Evolutionary conservation across 1,284 basidiomycete genomes (phyloP).

Genomic region (Vanrija humicola): DNA sequence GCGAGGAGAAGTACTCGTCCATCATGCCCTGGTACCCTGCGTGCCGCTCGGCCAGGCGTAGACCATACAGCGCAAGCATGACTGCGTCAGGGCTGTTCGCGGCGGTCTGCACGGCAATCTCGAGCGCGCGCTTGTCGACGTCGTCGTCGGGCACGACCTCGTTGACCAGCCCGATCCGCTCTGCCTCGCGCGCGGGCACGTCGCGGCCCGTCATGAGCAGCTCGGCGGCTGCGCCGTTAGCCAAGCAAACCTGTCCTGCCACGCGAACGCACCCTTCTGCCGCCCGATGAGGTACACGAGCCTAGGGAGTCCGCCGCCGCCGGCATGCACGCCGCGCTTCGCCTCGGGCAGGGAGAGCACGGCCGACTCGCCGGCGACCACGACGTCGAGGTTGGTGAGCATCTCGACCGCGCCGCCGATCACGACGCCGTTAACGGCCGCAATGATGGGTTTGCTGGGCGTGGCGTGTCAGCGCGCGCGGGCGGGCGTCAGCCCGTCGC

Average conservation of each 20-base stretch:
- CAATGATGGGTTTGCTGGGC: constrained; percentile 16
- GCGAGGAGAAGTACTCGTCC: constrained; percentile 2
- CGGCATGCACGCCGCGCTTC: constrained; percentile 10
- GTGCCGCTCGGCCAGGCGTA: constrained; percentile 8
- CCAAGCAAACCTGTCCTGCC: too few relatives aligned
- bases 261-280: constrained; percentile 9
- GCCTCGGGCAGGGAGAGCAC: constrained; percentile 10
- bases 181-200: constrained; percentile 8
- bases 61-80: constrained; percentile 1
- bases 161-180: constrained; percentile 7
- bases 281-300: constrained; percentile 11
- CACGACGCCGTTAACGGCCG: constrained; percentile 6
- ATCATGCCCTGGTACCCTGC: constrained; percentile 11
- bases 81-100: constrained; percentile 13
- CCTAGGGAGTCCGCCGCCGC: constrained; percentile 10
- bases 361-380: constrained; percentile 11
- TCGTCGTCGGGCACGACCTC: constrained; percentile 12
- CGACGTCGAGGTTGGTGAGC: constrained; percentile 14
- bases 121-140: constrained; percentile 7
- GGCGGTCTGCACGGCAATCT: constrained; percentile 8
- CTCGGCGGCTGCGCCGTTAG: constrained; percentile 6
- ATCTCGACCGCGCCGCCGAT: constrained; percentile 17
- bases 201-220: constrained; percentile 13
- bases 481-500: too few relatives aligned
- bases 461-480: not conserved